Conservation (phyloP, 345 rosid species). For the Abelmoschus esculentus region DNA sequence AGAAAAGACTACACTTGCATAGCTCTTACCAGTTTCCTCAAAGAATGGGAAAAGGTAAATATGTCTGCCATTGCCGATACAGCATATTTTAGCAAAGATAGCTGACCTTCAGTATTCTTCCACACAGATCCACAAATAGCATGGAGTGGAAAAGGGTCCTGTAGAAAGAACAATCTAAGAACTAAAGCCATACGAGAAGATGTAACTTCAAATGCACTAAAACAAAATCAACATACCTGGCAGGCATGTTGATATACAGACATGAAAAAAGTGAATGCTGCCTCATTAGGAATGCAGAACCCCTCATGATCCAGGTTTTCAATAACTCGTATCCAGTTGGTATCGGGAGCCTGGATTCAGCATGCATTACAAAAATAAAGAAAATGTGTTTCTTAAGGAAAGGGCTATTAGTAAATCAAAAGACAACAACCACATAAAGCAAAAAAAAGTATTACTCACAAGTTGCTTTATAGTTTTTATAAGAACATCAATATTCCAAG, state of each 20-base stretch:
- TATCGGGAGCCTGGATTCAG: conserved; percentile 66
- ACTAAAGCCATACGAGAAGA: not conserved
- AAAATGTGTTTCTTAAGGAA: not conserved
- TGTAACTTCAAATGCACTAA: not conserved
- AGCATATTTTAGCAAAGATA: conserved; percentile 83
- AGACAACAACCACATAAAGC: not conserved
- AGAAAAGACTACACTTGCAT: conserved; percentile 9
- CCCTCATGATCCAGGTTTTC: conserved; percentile 87
- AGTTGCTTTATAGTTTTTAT: conserved; percentile 65
- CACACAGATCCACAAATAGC: conserved; percentile 72
- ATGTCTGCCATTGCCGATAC: conserved; percentile 71
- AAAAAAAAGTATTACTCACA: conserved; percentile 34
- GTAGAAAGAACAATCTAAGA: conserved; percentile 13
- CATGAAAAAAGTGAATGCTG: conserved; percentile 79
- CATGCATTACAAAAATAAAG: conserved; percentile 3
- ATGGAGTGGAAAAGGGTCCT: conserved; percentile 93
- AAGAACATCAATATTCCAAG: conserved; percentile 77
- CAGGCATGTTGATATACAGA: conserved; percentile 63
- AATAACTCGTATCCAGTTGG: conserved; percentile 65
- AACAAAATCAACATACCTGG: conserved; percentile 41
- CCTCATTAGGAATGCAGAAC: conserved; percentile 70
- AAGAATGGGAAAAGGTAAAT: conserved; percentile 78
- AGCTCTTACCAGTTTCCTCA: conserved; percentile 70
- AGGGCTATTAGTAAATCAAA: conserved; percentile 7
- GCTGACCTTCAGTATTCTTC: conserved; percentile 83